phyloP scores from a whole-genome alignment of 139 green algal species.

The Haematococcus sp. region DNA sequence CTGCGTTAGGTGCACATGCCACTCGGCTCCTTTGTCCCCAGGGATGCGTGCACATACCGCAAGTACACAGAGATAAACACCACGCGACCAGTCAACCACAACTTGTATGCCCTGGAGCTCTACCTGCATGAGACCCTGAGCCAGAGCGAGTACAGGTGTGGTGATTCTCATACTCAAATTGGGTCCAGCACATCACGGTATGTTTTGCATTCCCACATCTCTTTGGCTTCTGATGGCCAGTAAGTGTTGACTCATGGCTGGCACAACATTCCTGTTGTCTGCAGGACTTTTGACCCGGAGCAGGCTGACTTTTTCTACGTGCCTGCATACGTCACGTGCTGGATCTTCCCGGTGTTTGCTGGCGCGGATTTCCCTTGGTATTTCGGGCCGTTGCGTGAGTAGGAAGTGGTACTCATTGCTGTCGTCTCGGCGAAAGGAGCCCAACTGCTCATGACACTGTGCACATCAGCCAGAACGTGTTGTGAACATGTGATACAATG shows the following conservation, averaged over 20 bases:
- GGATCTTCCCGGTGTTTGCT: slow-evolving; percentile 14
- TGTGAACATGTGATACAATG: no score
- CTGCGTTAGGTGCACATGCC: no score
- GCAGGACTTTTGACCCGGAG: slow-evolving; percentile 42
- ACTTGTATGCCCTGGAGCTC: slow-evolving; percentile 37
- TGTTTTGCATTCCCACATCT: no score
- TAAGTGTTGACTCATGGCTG: slow-evolving; percentile 14
- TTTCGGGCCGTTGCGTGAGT: not conserved
- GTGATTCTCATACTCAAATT: no score
- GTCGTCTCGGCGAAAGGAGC: no score
- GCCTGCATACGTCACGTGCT: slow-evolving; percentile 19
- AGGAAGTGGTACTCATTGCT: no score
- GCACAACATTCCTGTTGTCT: no score
- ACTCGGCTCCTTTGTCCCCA: no score
- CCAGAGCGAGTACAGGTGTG: slow-evolving; percentile 18
- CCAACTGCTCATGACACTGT: no score
- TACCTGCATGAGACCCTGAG: slow-evolving; percentile 58
- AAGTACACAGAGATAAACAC: slow-evolving; percentile 17
- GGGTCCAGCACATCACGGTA: no score
- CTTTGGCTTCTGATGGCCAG: no score
- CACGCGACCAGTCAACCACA: not conserved
- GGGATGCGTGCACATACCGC: slow-evolving; percentile 27
- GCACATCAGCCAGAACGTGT: no score
- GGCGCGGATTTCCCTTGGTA: slow-evolving; percentile 19
- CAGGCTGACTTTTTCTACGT: slow-evolving; percentile 69